A percentile compares a stretch with the other conserved stretches of the same genome.
Evolutionary conservation across 106 monocot species (phyloP).

Genomic region (Acanthochlamys bracteata): DNA sequence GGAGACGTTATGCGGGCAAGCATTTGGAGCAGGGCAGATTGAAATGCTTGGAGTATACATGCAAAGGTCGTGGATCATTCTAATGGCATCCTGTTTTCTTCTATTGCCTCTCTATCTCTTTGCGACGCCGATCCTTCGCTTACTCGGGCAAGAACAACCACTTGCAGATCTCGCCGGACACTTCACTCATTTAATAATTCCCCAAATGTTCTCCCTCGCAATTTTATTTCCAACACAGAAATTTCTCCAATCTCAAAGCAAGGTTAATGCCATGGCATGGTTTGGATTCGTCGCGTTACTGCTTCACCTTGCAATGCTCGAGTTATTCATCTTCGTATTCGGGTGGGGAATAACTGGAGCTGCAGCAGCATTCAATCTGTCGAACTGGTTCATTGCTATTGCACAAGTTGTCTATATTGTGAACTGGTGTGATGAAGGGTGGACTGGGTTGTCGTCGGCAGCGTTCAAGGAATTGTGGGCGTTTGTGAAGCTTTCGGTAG

Average conservation of each 20-base stretch:
- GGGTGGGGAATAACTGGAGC: conserved; percentile 53
- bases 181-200: conserved; percentile 44
- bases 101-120: conserved; percentile 55
- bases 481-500: conserved; percentile 59
- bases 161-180: conserved; percentile 53
- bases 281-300: conserved; percentile 40
- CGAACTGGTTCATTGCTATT: conserved; percentile 33
- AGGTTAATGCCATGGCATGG: conserved; percentile 47
- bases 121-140: conserved; percentile 42
- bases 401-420: conserved; percentile 46
- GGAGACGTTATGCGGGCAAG: conserved; percentile 88
- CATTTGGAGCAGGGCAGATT: conserved; percentile 67
- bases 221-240: conserved; percentile 68
- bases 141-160: conserved; percentile 48
- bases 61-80: conserved; percentile 82
- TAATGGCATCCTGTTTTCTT: conserved; percentile 28
- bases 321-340: conserved; percentile 48
- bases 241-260: conserved; percentile 85
- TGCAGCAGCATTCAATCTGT: conserved; percentile 44
- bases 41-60: conserved; percentile 78
- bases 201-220: conserved; percentile 65
- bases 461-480: conserved; percentile 71
- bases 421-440: conserved; percentile 53
- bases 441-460: conserved; percentile 49
- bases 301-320: conserved; percentile 33